A percentile compares a stretch with the other conserved stretches of the same genome.
Evolutionary conservation across 192 early-diverging fungal genomes (phyloP).

Genomic region (Cetraspora pellucida): DNA sequence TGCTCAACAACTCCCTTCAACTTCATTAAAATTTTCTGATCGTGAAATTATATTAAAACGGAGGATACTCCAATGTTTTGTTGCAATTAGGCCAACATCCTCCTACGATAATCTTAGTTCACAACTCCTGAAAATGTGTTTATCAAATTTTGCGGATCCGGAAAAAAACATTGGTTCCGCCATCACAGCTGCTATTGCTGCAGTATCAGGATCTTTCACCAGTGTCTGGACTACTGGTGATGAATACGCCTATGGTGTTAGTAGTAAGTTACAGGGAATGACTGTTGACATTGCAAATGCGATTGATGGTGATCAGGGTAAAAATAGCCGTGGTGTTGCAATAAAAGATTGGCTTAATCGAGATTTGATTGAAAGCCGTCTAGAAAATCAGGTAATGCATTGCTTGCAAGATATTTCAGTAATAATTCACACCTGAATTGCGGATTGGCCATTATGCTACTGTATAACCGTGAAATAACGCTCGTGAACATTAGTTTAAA

Average conservation of each 20-base stretch:
- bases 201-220: conserved; percentile 50
- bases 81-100: conserved; percentile 56
- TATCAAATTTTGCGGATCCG: conserved; percentile 55
- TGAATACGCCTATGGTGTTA: conserved; percentile 61
- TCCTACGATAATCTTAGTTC: conserved; percentile 56
- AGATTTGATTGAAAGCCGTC: conserved; percentile 35
- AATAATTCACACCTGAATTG: too few species aligned
- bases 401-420: too few species aligned
- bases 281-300: conserved; percentile 46
- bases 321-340: conserved; percentile 46
- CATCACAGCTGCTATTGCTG: conserved; percentile 50
- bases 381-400: conserved; percentile 34
- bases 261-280: conserved; percentile 55
- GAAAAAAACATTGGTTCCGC: conserved; percentile 55
- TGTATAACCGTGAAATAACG: too few species aligned
- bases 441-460: too few species aligned
- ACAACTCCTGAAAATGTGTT: conserved; percentile 47
- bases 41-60: conserved; percentile 64
- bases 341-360: conserved; percentile 48
- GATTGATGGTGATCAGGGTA: conserved; percentile 45
- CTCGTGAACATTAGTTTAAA: too few species aligned
- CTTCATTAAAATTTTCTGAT: conserved; percentile 50
- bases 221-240: conserved; percentile 59
- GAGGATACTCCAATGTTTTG: conserved; percentile 75
- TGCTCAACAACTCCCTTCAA: conserved; percentile 35